A percentile compares a stretch with the other conserved stretches of the same genome.
Conservation (phyloP, 495 filamentous ascomycete genomes). For the Penicillium tannophilum region DNA sequence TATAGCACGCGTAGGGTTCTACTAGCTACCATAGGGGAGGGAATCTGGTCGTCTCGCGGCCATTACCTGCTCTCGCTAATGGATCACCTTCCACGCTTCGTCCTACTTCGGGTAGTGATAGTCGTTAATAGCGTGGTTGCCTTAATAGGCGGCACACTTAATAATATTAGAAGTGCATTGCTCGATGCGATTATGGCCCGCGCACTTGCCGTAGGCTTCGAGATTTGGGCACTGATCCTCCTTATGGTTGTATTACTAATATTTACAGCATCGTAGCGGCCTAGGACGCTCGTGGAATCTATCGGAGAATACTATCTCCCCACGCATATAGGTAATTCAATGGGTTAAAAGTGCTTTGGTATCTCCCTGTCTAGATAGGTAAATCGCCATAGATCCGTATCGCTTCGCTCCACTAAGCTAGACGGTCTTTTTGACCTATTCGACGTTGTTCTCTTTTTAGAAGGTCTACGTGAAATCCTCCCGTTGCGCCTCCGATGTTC, state of each 20-base stretch:
- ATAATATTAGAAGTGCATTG: too few relatives aligned
- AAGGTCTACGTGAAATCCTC: background rate
- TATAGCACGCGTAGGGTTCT: too few relatives aligned
- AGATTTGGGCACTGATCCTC: too few relatives aligned
- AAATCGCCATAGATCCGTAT: conserved; percentile 1
- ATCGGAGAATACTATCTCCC: background rate
- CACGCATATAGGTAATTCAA: background rate
- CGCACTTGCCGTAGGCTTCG: too few relatives aligned
- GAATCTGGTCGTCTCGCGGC: too few relatives aligned
- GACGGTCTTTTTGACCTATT: conserved; percentile 1
- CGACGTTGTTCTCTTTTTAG: conserved; percentile 2
- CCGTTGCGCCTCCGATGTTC: background rate
- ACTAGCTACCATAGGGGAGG: too few relatives aligned
- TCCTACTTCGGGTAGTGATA: background rate
- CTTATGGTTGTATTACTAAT: too few relatives aligned
- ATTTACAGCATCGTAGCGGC: conserved; percentile 3
- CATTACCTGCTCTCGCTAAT: too few relatives aligned
- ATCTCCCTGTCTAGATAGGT: background rate
- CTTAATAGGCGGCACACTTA: too few relatives aligned
- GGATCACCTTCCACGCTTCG: background rate
- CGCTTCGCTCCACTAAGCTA: conserved; percentile 1
- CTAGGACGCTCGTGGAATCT: background rate
- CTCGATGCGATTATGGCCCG: too few relatives aligned
- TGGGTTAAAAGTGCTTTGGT: background rate
- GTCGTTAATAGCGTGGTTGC: too few relatives aligned